Percentiles rank a stretch among this genome's conserved stretches.
Conservation (phyloP, 1,284 basidiomycete species). For the Xerocomus minutiporus region DNA sequence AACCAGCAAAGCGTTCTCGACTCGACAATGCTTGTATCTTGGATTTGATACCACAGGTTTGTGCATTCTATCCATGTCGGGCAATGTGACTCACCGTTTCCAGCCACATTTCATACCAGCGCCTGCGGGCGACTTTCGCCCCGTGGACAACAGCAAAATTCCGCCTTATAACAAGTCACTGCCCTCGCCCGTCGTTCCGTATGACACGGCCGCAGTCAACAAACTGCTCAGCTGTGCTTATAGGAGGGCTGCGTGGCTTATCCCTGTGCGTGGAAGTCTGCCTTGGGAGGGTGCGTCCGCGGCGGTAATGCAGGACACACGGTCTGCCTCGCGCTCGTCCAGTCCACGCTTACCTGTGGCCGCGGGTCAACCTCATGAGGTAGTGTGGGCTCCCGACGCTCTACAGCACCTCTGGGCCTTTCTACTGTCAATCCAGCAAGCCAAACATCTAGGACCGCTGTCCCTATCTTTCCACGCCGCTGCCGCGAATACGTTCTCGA, state of each 20-base stretch:
- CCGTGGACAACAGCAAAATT: conserved; percentile 20
- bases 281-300: conserved; percentile 49
- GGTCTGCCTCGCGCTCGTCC: conserved; percentile 10
- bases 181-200: conserved; percentile 42
- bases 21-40: conserved; percentile 16
- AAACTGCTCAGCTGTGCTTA: conserved; percentile 31
- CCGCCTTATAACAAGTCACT: conserved; percentile 22
- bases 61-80: conserved; percentile 1
- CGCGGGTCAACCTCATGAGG: conserved; percentile 19
- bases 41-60: conserved; percentile 28
- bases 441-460: conserved; percentile 42
- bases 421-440: conserved; percentile 40
- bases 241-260: conserved; percentile 54
- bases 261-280: conserved; percentile 54
- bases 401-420: conserved; percentile 52
- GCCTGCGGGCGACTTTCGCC: conserved; percentile 16
- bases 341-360: conserved; percentile 18
- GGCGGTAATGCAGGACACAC: conserved; percentile 38
- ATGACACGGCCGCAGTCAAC: conserved; percentile 32
- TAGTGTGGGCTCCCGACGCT: conserved; percentile 49
- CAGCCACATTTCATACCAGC: conserved; percentile 30
- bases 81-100: conserved; percentile 11
- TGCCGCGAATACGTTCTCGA: conserved; percentile 12
- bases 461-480: conserved; percentile 51
- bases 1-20: conserved; percentile 18